These are phyloP conservation scores for Leccinum disarticulatum DNA, from an alignment of 768 basidiomycete genomes.

Conservation along the genomic window DNA sequence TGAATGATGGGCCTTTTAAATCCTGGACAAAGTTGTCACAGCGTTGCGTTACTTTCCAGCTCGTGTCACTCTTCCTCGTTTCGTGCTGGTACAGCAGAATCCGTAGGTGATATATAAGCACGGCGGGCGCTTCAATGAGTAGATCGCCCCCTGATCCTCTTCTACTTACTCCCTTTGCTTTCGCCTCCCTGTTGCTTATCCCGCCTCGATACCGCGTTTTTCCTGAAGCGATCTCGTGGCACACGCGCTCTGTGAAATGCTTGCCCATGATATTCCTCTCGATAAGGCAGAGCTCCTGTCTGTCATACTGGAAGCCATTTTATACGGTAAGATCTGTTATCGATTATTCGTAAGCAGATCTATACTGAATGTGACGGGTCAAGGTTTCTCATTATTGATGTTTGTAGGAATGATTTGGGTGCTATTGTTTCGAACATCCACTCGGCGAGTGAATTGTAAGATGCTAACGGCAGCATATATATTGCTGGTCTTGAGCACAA, in stretches of 20 bases:
- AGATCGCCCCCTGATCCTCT: background rate
- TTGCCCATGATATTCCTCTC: background rate
- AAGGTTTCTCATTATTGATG: constrained; percentile 39
- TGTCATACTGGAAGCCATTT: constrained; percentile 14
- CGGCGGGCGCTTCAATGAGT: background rate
- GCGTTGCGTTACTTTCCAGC: background rate
- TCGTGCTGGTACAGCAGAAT: background rate
- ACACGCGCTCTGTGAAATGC: background rate
- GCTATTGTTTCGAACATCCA: constrained; percentile 9
- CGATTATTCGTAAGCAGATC: background rate
- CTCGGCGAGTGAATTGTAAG: background rate
- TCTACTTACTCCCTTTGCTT: background rate
- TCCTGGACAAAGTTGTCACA: background rate
- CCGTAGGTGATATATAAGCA: background rate
- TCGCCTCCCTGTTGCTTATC: background rate
- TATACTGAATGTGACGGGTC: background rate
- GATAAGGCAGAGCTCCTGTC: background rate
- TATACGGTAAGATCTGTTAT: constrained; percentile 18
- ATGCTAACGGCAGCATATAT: too few relatives aligned
- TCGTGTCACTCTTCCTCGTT: background rate
- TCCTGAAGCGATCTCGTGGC: background rate
- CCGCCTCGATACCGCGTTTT: background rate
- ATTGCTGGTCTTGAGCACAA: too few relatives aligned
- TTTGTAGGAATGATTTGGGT: constrained; percentile 32
- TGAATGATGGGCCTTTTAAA: background rate